phyloP scores from a whole-genome alignment of 164 flowering plant species.

The Platanus orientalis region DNA sequence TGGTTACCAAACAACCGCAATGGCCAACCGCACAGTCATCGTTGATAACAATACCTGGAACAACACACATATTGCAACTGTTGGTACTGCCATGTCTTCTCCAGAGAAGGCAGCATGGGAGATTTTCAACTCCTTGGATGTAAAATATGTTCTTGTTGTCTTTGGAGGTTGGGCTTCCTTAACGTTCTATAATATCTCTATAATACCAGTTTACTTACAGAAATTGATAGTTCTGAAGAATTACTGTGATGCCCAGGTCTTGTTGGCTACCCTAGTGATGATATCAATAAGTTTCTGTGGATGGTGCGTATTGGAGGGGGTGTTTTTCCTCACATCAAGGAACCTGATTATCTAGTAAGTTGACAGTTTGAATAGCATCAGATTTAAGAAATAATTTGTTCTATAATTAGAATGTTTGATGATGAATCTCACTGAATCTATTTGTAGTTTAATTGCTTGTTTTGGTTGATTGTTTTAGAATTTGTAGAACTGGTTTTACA shows the following conservation, averaged over 20 bases:
- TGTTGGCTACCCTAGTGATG: slow-evolving; percentile 99
- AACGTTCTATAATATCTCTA: background rate
- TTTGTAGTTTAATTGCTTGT: background rate
- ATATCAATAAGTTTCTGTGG: slow-evolving; percentile 96
- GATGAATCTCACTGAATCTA: background rate
- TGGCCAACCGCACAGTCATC: slow-evolving; percentile 97
- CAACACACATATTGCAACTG: slow-evolving; percentile 98
- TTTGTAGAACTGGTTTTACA: background rate
- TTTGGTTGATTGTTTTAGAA: background rate
- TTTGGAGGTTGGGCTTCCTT: slow-evolving; percentile 77
- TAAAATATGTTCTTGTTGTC: slow-evolving; percentile 98
- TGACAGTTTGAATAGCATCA: background rate
- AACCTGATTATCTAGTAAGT: slow-evolving; percentile 95
- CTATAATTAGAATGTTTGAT: background rate
- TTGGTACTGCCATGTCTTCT: slow-evolving; percentile 99
- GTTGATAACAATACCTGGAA: slow-evolving; percentile 99
- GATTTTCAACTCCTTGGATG: slow-evolving; percentile 91
- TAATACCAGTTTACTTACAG: background rate
- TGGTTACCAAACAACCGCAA: slow-evolving; percentile 98
- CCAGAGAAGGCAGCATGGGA: slow-evolving; percentile 99
- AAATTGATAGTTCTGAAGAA: slow-evolving; percentile 9
- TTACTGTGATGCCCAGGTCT: slow-evolving; percentile 52
- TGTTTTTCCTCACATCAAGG: slow-evolving; percentile 96
- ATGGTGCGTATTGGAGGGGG: slow-evolving; percentile 99
- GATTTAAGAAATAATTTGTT: background rate